A percentile compares a stretch with the other conserved stretches of the same genome.
Conservation (phyloP, 2,329 filamentous ascomycete genomes). For the Grosmannia clavigera region DNA sequence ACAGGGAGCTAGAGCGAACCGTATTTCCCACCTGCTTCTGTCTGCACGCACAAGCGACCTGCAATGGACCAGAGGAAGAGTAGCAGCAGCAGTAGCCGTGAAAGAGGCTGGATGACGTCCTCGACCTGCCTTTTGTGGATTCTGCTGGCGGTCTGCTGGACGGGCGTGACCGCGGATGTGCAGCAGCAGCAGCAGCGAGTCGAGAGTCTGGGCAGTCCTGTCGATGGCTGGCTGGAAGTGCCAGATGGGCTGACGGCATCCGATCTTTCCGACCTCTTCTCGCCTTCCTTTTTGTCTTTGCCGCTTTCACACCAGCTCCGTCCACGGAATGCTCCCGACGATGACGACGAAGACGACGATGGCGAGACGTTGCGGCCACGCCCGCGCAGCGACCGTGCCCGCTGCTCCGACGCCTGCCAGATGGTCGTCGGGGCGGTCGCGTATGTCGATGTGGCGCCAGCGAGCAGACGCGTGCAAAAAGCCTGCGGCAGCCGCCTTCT, state of each 20-base stretch:
- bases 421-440: constrained; percentile 2
- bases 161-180: neutral
- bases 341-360: neutral
- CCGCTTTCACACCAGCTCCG: neutral
- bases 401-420: constrained; percentile 6
- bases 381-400: neutral
- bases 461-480: neutral
- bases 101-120: neutral
- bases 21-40: neutral
- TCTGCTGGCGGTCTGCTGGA: neutral
- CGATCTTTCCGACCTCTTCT: neutral
- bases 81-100: neutral
- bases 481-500: constrained; percentile 7
- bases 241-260: neutral
- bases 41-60: neutral
- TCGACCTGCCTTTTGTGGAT: neutral
- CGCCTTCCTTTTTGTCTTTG: neutral
- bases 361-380: neutral
- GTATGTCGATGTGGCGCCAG: constrained; percentile 1
- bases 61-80: neutral
- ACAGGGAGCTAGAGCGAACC: neutral
- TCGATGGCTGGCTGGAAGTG: neutral
- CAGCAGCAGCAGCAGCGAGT: neutral
- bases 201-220: neutral
- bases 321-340: neutral